Percentiles rank a stretch among this genome's conserved stretches.
phyloP scores from a whole-genome alignment of 2,329 filamentous ascomycete genomes.

The Fusarium sp. region DNA sequence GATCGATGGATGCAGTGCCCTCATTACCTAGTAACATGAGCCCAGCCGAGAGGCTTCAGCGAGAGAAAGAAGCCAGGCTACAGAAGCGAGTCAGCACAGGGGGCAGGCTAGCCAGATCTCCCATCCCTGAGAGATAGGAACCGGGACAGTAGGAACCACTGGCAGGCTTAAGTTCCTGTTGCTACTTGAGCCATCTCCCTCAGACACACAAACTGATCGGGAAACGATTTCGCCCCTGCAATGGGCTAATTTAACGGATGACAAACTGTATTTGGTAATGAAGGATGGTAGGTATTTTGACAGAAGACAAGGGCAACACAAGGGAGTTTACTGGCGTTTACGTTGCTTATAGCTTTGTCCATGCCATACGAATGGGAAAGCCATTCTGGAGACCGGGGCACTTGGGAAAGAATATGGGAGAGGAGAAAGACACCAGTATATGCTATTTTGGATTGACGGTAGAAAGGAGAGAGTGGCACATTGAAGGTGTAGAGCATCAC shows the following conservation, averaged over 20 bases:
- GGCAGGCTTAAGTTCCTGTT: slow-evolving; percentile 52
- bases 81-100: slow-evolving; percentile 85
- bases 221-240: slow-evolving; percentile 12
- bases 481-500: slow-evolving; percentile 12
- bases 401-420: slow-evolving; percentile 16
- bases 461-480: slow-evolving; percentile 5
- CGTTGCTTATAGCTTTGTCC: slow-evolving; percentile 25
- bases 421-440: slow-evolving; percentile 23
- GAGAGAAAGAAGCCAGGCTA: slow-evolving; percentile 74
- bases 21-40: slow-evolving; percentile 64
- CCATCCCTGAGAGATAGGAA: slow-evolving; percentile 71
- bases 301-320: slow-evolving; percentile 33
- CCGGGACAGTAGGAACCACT: slow-evolving; percentile 53
- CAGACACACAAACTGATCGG: slow-evolving; percentile 39
- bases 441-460: slow-evolving; percentile 9
- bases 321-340: slow-evolving; percentile 41
- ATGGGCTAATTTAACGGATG: slow-evolving; percentile 26
- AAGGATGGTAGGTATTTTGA: slow-evolving; percentile 37
- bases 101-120: slow-evolving; percentile 74
- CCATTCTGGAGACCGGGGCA: slow-evolving; percentile 7
- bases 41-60: slow-evolving; percentile 61
- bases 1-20: slow-evolving; percentile 67
- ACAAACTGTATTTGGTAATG: slow-evolving; percentile 33
- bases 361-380: slow-evolving; percentile 6
- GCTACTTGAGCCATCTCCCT: slow-evolving; percentile 48